phyloP scores from a whole-genome alignment of 257 asterid species.

The Solanum neorickii region DNA sequence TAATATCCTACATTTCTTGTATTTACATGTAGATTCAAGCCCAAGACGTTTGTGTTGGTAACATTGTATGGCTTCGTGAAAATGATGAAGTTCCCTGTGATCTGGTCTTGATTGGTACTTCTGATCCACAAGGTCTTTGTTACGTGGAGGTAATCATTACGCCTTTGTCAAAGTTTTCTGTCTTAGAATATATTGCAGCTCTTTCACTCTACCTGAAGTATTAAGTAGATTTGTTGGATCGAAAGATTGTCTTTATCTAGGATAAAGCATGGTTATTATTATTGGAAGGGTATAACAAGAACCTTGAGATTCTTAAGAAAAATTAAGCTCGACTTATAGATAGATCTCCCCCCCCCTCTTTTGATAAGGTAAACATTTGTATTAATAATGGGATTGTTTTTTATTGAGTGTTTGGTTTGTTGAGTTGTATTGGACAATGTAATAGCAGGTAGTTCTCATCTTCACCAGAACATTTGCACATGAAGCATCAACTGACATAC shows the following conservation, averaged over 20 bases:
- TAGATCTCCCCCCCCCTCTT: background rate
- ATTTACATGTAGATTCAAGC: constrained; percentile 62
- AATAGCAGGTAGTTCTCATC: background rate
- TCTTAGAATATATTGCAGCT: background rate
- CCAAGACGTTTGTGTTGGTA: constrained; percentile 81
- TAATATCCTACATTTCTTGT: background rate
- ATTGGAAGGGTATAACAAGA: background rate
- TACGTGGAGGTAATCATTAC: constrained; percentile 64
- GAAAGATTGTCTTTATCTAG: constrained; percentile 2
- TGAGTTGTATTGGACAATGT: background rate
- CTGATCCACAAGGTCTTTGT: constrained; percentile 90
- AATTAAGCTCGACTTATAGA: background rate
- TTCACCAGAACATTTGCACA: background rate
- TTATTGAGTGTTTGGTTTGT: background rate
- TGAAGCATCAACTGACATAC: background rate
- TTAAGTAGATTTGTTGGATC: background rate
- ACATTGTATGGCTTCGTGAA: constrained; percentile 96
- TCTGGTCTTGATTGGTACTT: constrained; percentile 85
- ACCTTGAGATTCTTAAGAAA: background rate
- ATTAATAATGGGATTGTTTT: background rate
- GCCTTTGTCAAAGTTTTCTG: background rate
- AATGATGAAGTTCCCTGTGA: constrained; percentile 99
- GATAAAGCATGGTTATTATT: background rate
- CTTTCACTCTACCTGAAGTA: background rate
- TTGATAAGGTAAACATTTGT: background rate